Evolutionary conservation across 2,329 filamentous ascomycete species (phyloP).

Genomic region (Eutypella sp.): DNA sequence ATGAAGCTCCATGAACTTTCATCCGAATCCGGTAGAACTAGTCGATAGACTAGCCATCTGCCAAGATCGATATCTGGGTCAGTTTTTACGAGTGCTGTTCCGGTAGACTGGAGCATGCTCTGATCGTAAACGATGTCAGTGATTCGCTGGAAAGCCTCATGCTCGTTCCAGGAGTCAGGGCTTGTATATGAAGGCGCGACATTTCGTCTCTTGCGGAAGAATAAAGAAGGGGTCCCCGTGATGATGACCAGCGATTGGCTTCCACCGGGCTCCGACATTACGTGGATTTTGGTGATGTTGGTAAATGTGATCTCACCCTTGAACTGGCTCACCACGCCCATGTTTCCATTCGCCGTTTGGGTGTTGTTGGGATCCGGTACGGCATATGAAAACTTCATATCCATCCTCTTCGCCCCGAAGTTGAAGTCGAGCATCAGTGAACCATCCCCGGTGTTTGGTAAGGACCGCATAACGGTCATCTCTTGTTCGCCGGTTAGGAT

Average conservation of each 20-base stretch:
- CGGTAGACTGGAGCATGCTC: slow-evolving; percentile 25
- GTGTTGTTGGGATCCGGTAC: slow-evolving; percentile 17
- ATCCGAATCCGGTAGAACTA: slow-evolving; percentile 33
- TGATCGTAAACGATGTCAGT: slow-evolving; percentile 38
- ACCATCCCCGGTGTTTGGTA: slow-evolving; percentile 13
- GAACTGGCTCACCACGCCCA: slow-evolving; percentile 23
- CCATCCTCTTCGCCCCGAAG: slow-evolving; percentile 32
- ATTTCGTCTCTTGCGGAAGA: slow-evolving; percentile 36
- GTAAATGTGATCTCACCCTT: slow-evolving; percentile 41
- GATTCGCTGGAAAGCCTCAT: slow-evolving; percentile 45
- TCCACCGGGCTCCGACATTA: slow-evolving; percentile 26
- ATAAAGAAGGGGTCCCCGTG: slow-evolving; percentile 43
- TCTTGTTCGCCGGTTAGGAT: slow-evolving; percentile 31
- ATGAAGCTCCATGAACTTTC: slow-evolving; percentile 36
- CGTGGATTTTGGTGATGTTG: slow-evolving; percentile 41
- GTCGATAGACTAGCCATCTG: slow-evolving; percentile 51
- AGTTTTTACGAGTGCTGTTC: slow-evolving; percentile 35
- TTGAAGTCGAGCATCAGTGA: slow-evolving; percentile 34
- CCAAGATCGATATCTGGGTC: slow-evolving; percentile 46
- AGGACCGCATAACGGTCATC: slow-evolving; percentile 56
- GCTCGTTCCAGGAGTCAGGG: slow-evolving; percentile 33
- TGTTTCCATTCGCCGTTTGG: slow-evolving; percentile 9
- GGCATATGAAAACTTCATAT: slow-evolving; percentile 33
- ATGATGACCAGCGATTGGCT: slow-evolving; percentile 40
- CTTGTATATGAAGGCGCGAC: slow-evolving; percentile 27